Conservation (phyloP, 441 rosid species). For the Erysimum pusillum region DNA sequence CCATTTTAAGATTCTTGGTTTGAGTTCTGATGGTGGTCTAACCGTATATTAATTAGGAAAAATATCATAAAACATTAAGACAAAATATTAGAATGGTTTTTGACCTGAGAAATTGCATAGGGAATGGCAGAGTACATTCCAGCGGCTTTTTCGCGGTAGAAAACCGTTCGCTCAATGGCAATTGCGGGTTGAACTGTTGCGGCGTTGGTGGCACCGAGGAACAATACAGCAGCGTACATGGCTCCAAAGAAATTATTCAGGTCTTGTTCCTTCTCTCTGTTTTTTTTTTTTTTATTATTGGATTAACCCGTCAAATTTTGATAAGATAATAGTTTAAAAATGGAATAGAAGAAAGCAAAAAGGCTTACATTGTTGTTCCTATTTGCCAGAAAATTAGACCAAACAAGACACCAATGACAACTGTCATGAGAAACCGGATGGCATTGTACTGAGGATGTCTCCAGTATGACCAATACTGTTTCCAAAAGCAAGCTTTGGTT, state of each 20-base stretch:
- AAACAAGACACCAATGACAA: slow-evolving; percentile 61
- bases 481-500: slow-evolving; percentile 85
- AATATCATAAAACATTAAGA: background rate
- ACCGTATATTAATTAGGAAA: background rate
- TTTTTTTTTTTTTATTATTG: background rate
- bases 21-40: slow-evolving; percentile 6
- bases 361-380: slow-evolving; percentile 61
- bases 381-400: slow-evolving; percentile 82
- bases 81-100: background rate
- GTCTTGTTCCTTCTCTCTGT: slow-evolving; percentile 72
- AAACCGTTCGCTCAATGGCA: slow-evolving; percentile 77
- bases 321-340: background rate
- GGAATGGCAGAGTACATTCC: slow-evolving; percentile 92
- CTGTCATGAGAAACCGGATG: slow-evolving; percentile 68
- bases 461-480: slow-evolving; percentile 85
- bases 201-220: slow-evolving; percentile 82
- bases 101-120: slow-evolving; percentile 83
- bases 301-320: background rate
- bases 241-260: slow-evolving; percentile 80
- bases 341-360: background rate
- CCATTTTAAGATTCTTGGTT: background rate
- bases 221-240: slow-evolving; percentile 71
- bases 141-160: slow-evolving; percentile 89
- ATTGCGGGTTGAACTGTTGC: slow-evolving; percentile 69
- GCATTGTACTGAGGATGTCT: slow-evolving; percentile 78